Base-by-base conservation (phyloP, 805 yeast species). In the Teunomyces stri region DNA sequence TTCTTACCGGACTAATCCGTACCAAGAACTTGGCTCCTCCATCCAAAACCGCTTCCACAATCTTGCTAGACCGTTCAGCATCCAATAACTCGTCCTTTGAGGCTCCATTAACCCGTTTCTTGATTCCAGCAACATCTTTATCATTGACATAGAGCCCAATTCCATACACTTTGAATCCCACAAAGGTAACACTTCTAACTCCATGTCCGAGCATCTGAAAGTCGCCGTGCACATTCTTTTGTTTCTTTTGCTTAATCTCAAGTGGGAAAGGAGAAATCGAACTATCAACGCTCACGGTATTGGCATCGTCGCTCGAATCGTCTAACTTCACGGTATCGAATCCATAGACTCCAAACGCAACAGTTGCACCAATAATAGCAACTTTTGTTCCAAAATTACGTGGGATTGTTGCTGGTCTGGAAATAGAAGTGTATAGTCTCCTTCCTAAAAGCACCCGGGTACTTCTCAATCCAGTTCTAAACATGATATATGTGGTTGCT, bases 161-260 rank as follows among this genome's bases (percentile, higher is more conserved):
- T 0, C 89, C 96, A 61, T 92, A 92, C 1, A 94, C 97, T 56
- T 83, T 89, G 71, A 94, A 81, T 21, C 78, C 75, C 36, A 91
- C 56, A 59, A 94, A 87, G 0, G 97, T 87, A 15, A 92, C 97
- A 0, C 86, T 70, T 59, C 98, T 75, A 2, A 83, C 79, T 1
- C 99, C 98, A 47, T 80, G 76, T 0, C 96, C 98, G 3, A 94
- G 57, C 28, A 91, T 64, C 18, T 77, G 69, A 60, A 74, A 87
- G 3, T 69, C 61, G 0, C 71, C 58, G 2, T 61, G 48, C 5
- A 76, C 53, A 20, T 57, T 48, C 10, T 46, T 42, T 3, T 47
- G 47, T 4, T 53, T 43, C 6, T 44, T 27, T 9, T 44, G 29
- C 3, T 36, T 10, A 22, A 56, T 39, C 1, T 10, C 16, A n/a